phyloP scores from a whole-genome alignment of 139 green algal species.

The Eudorina sp. region DNA sequence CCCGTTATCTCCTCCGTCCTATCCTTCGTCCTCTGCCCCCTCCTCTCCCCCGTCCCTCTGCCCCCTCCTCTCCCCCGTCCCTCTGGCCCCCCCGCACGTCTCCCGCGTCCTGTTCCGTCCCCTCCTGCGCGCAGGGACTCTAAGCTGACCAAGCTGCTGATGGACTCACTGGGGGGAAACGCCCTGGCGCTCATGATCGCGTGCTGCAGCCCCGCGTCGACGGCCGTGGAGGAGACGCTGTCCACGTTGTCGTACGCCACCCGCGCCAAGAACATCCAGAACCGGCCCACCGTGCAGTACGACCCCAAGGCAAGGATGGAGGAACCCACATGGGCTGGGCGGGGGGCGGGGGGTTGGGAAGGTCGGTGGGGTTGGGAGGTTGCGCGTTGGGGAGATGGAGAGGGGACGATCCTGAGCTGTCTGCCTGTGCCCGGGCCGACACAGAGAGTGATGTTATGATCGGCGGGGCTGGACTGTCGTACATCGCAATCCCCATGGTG shows the following conservation, averaged over 20 bases:
- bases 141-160: constrained; percentile 93
- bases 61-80: neutral
- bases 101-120: neutral
- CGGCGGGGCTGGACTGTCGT: too few relatives aligned
- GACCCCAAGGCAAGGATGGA: constrained; percentile 60
- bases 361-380: too few relatives aligned
- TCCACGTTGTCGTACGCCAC: constrained; percentile 91
- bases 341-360: neutral
- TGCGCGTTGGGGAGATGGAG: too few relatives aligned
- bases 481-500: too few relatives aligned
- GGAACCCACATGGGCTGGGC: neutral
- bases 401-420: too few relatives aligned
- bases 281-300: constrained; percentile 77
- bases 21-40: too few relatives aligned
- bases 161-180: constrained; percentile 82
- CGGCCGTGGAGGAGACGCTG: constrained; percentile 84
- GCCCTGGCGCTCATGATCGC: constrained; percentile 92
- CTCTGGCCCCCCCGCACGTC: neutral
- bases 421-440: too few relatives aligned
- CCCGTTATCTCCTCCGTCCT: too few relatives aligned
- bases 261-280: constrained; percentile 90
- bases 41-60: too few relatives aligned
- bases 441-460: too few relatives aligned
- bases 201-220: constrained; percentile 79
- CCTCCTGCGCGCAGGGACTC: constrained; percentile 68